Evolutionary conservation across 495 filamentous ascomycete genomes (phyloP).

Genomic region (Penicillium argentinense): DNA sequence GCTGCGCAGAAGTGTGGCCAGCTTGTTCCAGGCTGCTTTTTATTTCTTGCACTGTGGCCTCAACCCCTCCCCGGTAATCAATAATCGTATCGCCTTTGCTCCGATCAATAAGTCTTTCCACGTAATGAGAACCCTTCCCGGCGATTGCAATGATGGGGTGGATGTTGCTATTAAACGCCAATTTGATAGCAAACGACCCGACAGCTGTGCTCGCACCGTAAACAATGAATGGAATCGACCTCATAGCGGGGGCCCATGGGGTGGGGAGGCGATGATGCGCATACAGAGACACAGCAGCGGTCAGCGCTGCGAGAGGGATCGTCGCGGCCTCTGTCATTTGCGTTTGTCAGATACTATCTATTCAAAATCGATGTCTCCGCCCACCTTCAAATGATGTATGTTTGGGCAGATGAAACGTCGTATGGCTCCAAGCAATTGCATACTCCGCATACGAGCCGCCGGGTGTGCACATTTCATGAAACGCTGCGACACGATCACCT

Average conservation of each 20-base stretch:
- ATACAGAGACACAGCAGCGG: slow-evolving; percentile 63
- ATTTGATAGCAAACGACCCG: slow-evolving; percentile 64
- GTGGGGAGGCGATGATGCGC: slow-evolving; percentile 56
- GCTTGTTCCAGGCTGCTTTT: too few relatives aligned
- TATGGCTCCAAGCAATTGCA: slow-evolving; percentile 58
- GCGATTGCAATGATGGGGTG: slow-evolving; percentile 69
- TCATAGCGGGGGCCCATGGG: slow-evolving; percentile 53
- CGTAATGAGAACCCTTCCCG: slow-evolving; percentile 42
- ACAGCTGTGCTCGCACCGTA: slow-evolving; percentile 68
- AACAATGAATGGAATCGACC: slow-evolving; percentile 57
- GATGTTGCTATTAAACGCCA: slow-evolving; percentile 62
- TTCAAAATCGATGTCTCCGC: too few relatives aligned
- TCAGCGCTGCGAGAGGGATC: slow-evolving; percentile 71
- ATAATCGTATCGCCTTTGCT: not conserved
- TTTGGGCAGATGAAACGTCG: slow-evolving; percentile 67
- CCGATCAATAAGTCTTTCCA: not conserved
- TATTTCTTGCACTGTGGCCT: too few relatives aligned
- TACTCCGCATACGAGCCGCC: slow-evolving; percentile 70
- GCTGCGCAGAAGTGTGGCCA: too few relatives aligned
- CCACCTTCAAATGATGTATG: slow-evolving; percentile 62
- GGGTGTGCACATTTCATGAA: slow-evolving; percentile 58
- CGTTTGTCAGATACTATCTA: too few relatives aligned
- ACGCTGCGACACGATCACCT: slow-evolving; percentile 68
- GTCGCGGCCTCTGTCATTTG: too few relatives aligned
- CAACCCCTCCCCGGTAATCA: too few relatives aligned